These are phyloP conservation scores for Candida xiaguanensis DNA, from an alignment of 805 yeast genomes.

Conservation along the genomic window DNA sequence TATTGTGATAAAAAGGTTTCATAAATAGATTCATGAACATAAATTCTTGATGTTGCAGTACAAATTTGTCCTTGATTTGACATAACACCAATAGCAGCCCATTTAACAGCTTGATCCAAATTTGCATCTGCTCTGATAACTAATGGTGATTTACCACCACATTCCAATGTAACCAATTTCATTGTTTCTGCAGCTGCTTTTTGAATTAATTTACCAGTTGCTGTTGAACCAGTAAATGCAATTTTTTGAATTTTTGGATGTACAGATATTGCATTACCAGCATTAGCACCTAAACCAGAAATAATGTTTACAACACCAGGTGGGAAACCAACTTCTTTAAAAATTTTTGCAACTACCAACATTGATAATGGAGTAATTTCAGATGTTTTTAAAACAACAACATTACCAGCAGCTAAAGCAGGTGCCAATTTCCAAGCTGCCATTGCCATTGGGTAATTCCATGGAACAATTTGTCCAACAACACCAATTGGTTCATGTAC, in stretches of 20 bases:
- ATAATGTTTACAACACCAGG: slow-evolving; percentile 72
- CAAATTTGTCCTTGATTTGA: slow-evolving; percentile 67
- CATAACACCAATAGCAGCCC: slow-evolving; percentile 66
- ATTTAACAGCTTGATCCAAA: slow-evolving; percentile 59
- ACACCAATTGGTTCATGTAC: slow-evolving; percentile 54
- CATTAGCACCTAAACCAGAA: slow-evolving; percentile 64
- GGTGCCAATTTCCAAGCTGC: slow-evolving; percentile 82
- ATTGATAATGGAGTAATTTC: slow-evolving; percentile 74
- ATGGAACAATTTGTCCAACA: slow-evolving; percentile 45
- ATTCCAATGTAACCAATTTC: slow-evolving; percentile 64
- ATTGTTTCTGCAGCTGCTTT: slow-evolving; percentile 56
- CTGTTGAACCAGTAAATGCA: slow-evolving; percentile 66
- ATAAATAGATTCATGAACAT: slow-evolving; percentile 53
- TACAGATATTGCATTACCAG: slow-evolving; percentile 63
- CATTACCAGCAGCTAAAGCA: slow-evolving; percentile 77
- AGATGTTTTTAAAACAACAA: slow-evolving; percentile 67
- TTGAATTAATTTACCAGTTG: slow-evolving; percentile 65
- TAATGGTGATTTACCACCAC: slow-evolving; percentile 72
- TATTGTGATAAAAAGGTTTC: slow-evolving; percentile 48
- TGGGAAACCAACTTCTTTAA: slow-evolving; percentile 68
- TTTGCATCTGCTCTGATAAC: slow-evolving; percentile 63
- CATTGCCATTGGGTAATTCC: slow-evolving; percentile 54
- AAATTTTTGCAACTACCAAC: slow-evolving; percentile 54
- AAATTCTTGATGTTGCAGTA: slow-evolving; percentile 62
- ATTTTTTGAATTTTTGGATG: slow-evolving; percentile 58